Conservation (phyloP, 1,284 basidiomycete species). For the Rhizoctonia solani region DNA sequence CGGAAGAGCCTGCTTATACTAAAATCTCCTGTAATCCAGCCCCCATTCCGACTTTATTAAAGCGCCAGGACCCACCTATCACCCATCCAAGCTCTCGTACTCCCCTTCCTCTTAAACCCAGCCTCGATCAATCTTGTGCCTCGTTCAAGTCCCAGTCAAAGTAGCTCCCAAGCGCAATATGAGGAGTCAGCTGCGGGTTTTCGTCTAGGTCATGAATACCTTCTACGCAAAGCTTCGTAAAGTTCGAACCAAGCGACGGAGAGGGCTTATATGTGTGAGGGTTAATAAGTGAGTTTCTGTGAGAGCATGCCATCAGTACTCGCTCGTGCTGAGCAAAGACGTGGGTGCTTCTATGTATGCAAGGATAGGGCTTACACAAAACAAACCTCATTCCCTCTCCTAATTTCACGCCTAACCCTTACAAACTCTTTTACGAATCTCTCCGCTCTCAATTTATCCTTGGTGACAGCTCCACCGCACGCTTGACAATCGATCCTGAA, state of each 20-base stretch:
- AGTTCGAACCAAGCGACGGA: not conserved
- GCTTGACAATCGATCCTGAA: slow-evolving; percentile 5
- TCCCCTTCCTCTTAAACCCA: slow-evolving; percentile 20
- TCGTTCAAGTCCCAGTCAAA: slow-evolving; percentile 23
- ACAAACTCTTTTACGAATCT: slow-evolving; percentile 23
- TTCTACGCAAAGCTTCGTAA: slow-evolving; percentile 26
- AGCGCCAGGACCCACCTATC: not conserved
- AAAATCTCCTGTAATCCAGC: not conserved
- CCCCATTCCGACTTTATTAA: not conserved
- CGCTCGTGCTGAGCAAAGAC: not conserved
- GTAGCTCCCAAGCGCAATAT: slow-evolving; percentile 31
- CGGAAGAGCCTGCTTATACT: slow-evolving; percentile 31
- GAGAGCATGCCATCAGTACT: not conserved
- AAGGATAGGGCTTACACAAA: slow-evolving; percentile 23
- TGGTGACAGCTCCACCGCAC: slow-evolving; percentile 28
- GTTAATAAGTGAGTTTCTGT: slow-evolving; percentile 23
- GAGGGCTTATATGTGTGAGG: slow-evolving; percentile 23
- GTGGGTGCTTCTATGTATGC: no score
- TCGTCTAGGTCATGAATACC: slow-evolving; percentile 21
- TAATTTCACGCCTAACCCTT: slow-evolving; percentile 11
- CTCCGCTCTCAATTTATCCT: slow-evolving; percentile 11
- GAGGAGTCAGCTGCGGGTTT: slow-evolving; percentile 1
- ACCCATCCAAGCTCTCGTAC: slow-evolving; percentile 32
- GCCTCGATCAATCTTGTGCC: slow-evolving; percentile 24
- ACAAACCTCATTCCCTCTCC: slow-evolving; percentile 9